These are phyloP conservation scores for Rhizopus arrhizus DNA, from an alignment of 371 early-diverging fungal genomes.

Conservation along the genomic window DNA sequence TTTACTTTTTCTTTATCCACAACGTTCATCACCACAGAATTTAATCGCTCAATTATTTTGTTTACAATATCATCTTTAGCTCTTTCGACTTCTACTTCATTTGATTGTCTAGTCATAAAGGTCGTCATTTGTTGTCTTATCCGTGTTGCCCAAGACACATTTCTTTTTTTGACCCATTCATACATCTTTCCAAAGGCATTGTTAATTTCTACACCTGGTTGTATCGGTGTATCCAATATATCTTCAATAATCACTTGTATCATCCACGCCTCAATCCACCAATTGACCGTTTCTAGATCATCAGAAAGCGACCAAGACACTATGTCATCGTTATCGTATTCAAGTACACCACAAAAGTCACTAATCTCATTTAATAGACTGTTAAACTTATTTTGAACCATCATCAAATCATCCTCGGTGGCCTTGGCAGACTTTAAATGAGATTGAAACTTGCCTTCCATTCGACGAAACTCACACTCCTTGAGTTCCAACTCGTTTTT, in stretches of 20 bases:
- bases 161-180: conserved; percentile 33
- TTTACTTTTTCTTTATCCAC: not conserved
- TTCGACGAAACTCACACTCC: conserved; percentile 32
- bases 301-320: not conserved
- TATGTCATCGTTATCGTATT: not conserved
- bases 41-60: not conserved
- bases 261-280: conserved; percentile 31
- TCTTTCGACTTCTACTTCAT: conserved; percentile 15
- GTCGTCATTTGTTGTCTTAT: conserved; percentile 41
- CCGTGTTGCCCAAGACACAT: conserved; percentile 38
- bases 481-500: conserved; percentile 30
- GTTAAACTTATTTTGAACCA: conserved; percentile 30
- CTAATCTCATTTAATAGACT: conserved; percentile 23
- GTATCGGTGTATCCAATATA: conserved; percentile 31
- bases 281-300: not conserved
- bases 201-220: conserved; percentile 39
- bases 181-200: conserved; percentile 32
- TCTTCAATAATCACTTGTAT: conserved; percentile 24
- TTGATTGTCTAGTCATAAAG: conserved; percentile 33
- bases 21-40: conserved; percentile 7
- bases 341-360: conserved; percentile 8
- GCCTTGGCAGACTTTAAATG: conserved; percentile 36
- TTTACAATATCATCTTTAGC: conserved; percentile 21
- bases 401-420: conserved; percentile 41
- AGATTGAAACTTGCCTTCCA: conserved; percentile 42